A percentile compares a stretch with the other conserved stretches of the same genome.
Evolutionary conservation across 2,329 filamentous ascomycete genomes (phyloP).

Genomic region (Cladosporium sp.): DNA sequence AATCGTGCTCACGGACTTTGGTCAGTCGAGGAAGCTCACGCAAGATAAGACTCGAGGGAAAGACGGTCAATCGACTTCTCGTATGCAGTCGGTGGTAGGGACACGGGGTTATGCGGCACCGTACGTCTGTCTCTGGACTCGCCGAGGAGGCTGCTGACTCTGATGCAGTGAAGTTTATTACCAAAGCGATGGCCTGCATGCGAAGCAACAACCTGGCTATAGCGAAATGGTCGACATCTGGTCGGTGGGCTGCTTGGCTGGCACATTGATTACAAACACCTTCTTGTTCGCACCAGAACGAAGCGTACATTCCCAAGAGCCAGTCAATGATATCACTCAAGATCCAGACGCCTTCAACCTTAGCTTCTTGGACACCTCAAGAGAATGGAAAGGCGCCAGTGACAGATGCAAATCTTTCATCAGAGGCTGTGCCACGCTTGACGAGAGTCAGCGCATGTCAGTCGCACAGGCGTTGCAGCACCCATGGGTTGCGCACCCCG

Average conservation of each 20-base stretch:
- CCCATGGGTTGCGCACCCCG: slow-evolving; percentile 52
- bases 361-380: slow-evolving; percentile 38
- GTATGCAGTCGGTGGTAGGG: slow-evolving; percentile 53
- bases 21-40: slow-evolving; percentile 43
- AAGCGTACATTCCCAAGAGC: slow-evolving; percentile 23
- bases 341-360: slow-evolving; percentile 32
- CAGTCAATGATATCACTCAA: slow-evolving; percentile 22
- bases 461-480: slow-evolving; percentile 51
- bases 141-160: not conserved
- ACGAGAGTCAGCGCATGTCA: slow-evolving; percentile 48
- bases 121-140: slow-evolving; percentile 37
- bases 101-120: slow-evolving; percentile 56
- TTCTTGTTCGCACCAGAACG: slow-evolving; percentile 41
- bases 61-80: slow-evolving; percentile 19
- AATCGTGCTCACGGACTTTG: slow-evolving; percentile 58
- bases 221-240: slow-evolving; percentile 58
- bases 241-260: slow-evolving; percentile 55
- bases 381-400: slow-evolving; percentile 37
- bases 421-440: slow-evolving; percentile 44
- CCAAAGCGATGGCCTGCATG: not conserved
- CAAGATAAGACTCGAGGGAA: slow-evolving; percentile 1
- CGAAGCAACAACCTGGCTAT: slow-evolving; percentile 39
- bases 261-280: slow-evolving; percentile 48
- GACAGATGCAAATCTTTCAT: slow-evolving; percentile 50
- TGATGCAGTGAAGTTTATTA: slow-evolving; percentile 32